Evolutionary conservation across 2,329 filamentous ascomycete species (phyloP).

Genomic region (Ophioceras dolichostomum): DNA sequence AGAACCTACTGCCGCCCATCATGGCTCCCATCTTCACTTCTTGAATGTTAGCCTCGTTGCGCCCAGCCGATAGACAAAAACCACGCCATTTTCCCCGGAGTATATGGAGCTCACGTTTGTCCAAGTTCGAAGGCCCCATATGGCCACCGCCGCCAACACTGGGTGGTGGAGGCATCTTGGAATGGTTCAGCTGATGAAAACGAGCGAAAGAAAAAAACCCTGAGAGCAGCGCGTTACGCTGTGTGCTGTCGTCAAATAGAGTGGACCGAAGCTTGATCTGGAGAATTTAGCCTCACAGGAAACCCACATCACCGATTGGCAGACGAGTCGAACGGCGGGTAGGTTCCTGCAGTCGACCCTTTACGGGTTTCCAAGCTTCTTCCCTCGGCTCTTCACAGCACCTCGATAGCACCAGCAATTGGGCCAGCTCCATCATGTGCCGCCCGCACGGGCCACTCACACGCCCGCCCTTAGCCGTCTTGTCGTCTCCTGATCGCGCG

Average conservation of each 20-base stretch:
- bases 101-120: slow-evolving; percentile 34
- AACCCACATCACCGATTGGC: too few relatives aligned
- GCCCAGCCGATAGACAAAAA: too few relatives aligned
- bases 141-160: slow-evolving; percentile 13
- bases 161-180: slow-evolving; percentile 20
- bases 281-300: too few relatives aligned
- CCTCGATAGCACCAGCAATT: slow-evolving; percentile 3
- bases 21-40: slow-evolving; percentile 95
- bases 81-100: slow-evolving; percentile 4
- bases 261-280: too few relatives aligned
- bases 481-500: too few relatives aligned
- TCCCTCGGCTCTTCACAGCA: not conserved
- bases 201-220: not conserved
- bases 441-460: slow-evolving; percentile 5
- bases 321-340: too few relatives aligned
- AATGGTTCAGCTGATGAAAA: not conserved
- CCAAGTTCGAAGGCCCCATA: slow-evolving; percentile 35
- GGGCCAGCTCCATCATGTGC: slow-evolving; percentile 1
- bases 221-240: too few relatives aligned
- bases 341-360: too few relatives aligned
- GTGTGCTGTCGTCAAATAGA: too few relatives aligned
- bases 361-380: too few relatives aligned
- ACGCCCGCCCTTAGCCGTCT: slow-evolving; percentile 2
- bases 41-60: slow-evolving; percentile 14
- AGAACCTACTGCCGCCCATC: slow-evolving; percentile 88